Conservation (phyloP, 139 green algal species). For the Coccomyxa sp. region DNA sequence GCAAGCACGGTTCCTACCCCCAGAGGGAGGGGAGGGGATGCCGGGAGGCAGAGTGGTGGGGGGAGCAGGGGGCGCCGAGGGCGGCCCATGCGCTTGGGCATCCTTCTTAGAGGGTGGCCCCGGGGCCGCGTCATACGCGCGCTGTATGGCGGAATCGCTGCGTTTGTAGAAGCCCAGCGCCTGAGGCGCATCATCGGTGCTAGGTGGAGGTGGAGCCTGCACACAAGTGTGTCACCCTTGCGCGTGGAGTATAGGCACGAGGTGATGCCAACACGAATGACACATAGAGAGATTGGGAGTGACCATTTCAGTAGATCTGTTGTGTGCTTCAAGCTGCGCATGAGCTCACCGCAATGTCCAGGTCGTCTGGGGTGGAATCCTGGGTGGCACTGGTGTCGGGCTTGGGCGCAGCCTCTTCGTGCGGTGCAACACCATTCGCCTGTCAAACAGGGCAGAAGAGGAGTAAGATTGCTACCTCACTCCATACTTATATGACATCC, state of each 20-base stretch:
- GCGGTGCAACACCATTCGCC: no score
- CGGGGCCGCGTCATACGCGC: conserved; percentile 48
- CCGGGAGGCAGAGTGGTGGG: background rate
- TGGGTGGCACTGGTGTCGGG: no score
- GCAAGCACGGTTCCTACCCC: no score
- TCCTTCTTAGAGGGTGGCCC: conserved; percentile 47
- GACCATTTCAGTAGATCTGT: background rate
- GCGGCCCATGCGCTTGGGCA: background rate
- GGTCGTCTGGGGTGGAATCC: no score
- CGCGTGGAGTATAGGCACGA: background rate
- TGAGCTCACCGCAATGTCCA: background rate
- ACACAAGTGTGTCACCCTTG: no score
- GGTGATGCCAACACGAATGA: background rate
- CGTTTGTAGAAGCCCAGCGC: background rate
- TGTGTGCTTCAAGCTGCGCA: background rate
- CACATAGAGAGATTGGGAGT: background rate
- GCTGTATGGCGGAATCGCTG: conserved; percentile 33
- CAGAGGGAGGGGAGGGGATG: background rate
- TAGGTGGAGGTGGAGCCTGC: no score
- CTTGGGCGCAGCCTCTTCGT: no score
- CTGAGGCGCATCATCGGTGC: background rate
- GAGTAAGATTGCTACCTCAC: no score
- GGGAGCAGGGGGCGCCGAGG: conserved; percentile 12
- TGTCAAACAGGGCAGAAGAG: no score
- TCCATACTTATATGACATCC: no score